A percentile compares a stretch with the other conserved stretches of the same genome.
Evolutionary conservation across 176 grass and related monocot species (phyloP).

Genomic region (Guadua angustifolia): DNA sequence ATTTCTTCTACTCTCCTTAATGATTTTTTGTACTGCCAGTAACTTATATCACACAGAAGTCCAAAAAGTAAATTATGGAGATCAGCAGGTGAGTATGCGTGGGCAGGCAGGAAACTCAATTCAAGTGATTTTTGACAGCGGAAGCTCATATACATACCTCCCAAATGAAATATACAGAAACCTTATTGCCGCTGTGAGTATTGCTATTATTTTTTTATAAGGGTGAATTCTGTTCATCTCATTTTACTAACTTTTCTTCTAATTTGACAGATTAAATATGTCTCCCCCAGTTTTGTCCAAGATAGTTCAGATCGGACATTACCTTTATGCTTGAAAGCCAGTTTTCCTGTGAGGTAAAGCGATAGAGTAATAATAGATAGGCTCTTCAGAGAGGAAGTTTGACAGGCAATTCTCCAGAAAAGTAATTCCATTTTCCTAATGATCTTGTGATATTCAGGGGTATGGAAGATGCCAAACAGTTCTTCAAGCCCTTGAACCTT

Average conservation of each 20-base stretch:
- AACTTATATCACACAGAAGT: conserved; percentile 68
- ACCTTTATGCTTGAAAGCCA: conserved; percentile 81
- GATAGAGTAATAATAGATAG: conserved; percentile 28
- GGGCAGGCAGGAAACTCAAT: conserved; percentile 54
- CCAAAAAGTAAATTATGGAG: conserved; percentile 73
- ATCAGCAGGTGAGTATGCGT: conserved; percentile 47
- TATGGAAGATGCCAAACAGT: conserved; percentile 75
- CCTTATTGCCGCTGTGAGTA: conserved; percentile 72
- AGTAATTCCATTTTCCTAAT: conserved; percentile 32
- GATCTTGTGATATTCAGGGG: conserved; percentile 56
- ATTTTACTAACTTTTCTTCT: conserved; percentile 31
- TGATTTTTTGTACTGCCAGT: conserved; percentile 50
- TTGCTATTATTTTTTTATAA: conserved; percentile 19
- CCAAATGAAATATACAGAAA: conserved; percentile 83
- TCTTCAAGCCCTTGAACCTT: conserved; percentile 86
- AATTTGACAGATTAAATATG: conserved; percentile 62
- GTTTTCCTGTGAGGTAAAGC: conserved; percentile 80
- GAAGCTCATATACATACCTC: conserved; percentile 96
- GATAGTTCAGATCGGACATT: conserved; percentile 82
- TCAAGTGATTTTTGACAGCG: conserved; percentile 92
- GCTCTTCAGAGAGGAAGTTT: background rate
- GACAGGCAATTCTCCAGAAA: background rate
- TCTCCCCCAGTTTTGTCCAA: conserved; percentile 59
- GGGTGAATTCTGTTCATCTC: conserved; percentile 25
- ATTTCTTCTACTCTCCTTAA: background rate